Conservation (phyloP, 164 flowering plant species). For the Aristolochia californica region DNA sequence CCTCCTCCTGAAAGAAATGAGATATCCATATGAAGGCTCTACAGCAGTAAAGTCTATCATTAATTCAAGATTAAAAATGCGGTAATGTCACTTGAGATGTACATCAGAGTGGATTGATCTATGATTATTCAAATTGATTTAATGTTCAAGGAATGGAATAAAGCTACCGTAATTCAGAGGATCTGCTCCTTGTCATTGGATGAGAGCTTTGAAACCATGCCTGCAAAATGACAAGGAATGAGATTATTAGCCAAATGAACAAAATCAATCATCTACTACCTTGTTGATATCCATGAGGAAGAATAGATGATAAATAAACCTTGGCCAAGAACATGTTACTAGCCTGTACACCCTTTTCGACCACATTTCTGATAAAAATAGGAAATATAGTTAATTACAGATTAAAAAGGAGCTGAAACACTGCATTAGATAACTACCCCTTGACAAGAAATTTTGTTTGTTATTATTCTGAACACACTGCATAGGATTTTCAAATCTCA, state of each 20-base stretch:
- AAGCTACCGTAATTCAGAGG: slow-evolving; percentile 66
- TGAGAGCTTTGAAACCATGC: slow-evolving; percentile 81
- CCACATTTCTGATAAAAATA: slow-evolving; percentile 33
- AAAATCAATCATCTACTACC: slow-evolving; percentile 1
- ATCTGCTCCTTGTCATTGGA: slow-evolving; percentile 81
- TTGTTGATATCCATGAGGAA: slow-evolving; percentile 1
- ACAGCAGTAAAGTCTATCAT: no score
- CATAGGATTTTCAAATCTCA: no score
- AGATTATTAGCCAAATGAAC: slow-evolving; percentile 2
- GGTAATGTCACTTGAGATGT: no score
- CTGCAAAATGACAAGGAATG: slow-evolving; percentile 18
- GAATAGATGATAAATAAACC: slow-evolving; percentile 23
- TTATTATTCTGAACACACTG: no score
- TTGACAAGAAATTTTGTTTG: not conserved
- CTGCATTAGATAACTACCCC: not conserved
- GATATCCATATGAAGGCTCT: no score
- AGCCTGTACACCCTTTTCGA: slow-evolving; percentile 43
- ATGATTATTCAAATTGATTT: not conserved
- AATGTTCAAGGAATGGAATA: not conserved
- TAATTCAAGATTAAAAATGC: no score
- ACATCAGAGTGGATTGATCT: no score
- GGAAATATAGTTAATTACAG: slow-evolving; percentile 2
- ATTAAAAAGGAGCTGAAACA: not conserved
- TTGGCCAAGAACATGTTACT: slow-evolving; percentile 57
- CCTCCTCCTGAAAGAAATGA: slow-evolving; percentile 38